phyloP scores from a whole-genome alignment of 2,329 filamentous ascomycete species.

The Stemphylium beticola region DNA sequence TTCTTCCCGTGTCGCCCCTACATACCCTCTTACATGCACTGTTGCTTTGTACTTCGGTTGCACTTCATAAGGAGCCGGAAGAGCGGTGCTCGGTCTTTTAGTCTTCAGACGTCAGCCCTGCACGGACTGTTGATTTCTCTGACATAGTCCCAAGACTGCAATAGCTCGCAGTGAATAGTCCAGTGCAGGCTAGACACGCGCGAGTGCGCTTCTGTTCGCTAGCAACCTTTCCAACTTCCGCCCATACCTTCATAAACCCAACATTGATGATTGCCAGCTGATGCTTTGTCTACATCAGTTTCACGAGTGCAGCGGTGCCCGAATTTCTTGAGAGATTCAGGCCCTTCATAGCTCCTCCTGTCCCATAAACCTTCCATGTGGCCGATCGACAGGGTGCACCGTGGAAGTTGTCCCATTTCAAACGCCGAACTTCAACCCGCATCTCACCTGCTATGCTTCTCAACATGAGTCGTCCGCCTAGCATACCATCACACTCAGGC shows the following conservation, averaged over 20 bases:
- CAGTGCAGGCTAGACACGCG: constrained; percentile 44
- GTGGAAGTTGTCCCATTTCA: constrained; percentile 40
- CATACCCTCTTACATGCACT: constrained; percentile 33
- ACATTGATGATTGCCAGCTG: constrained; percentile 37
- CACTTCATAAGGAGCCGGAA: constrained; percentile 43
- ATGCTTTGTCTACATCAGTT: constrained; percentile 42
- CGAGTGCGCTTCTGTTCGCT: constrained; percentile 40
- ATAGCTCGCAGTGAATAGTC: constrained; percentile 42
- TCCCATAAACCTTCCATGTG: constrained; percentile 42
- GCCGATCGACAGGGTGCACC: constrained; percentile 38
- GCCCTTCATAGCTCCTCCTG: constrained; percentile 36
- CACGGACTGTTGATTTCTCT: constrained; percentile 47
- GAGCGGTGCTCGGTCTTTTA: constrained; percentile 43
- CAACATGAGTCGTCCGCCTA: constrained; percentile 80
- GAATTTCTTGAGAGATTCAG: constrained; percentile 32
- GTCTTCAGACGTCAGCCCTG: constrained; percentile 50
- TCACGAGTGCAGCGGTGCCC: constrained; percentile 34
- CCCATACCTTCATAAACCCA: constrained; percentile 41
- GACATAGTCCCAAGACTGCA: constrained; percentile 42
- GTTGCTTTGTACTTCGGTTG: constrained; percentile 40
- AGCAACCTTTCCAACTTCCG: constrained; percentile 30
- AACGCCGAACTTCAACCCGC: constrained; percentile 33
- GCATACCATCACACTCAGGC: constrained; percentile 79
- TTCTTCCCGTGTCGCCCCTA: constrained; percentile 34
- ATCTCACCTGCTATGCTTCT: constrained; percentile 54